Base-by-base conservation (phyloP, 495 filamentous ascomycete genomes). In the Parathielavia appendiculata region DNA sequence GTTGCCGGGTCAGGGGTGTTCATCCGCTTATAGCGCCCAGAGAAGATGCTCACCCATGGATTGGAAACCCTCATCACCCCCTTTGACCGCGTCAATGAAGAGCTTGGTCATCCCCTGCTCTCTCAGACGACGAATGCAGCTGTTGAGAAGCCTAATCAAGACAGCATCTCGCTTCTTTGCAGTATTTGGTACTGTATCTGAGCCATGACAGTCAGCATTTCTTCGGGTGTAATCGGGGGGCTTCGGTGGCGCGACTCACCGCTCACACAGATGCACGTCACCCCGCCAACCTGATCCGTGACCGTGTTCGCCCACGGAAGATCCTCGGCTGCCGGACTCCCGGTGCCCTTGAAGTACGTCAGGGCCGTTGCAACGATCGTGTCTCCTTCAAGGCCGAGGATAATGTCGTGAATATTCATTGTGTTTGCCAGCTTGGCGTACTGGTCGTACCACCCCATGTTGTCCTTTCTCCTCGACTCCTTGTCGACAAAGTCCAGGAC, bases 221-320 rank as follows among this genome's bases (percentile, higher is more conserved):
- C 19, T 38, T 14, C 1, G 13, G 3, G 20, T 39, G 4, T 5
- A 9, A 12, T 1, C 13, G 13, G 35, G 4, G 13, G 9, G 10
- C 13, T 39, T 9, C 13, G 17, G 5, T 12, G 20, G 20, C 2
- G 19, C 8, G 62, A 73, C 66, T 53, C 16, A 81, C 82, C 77
- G 63, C 69, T 68, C 60, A 85, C 79, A 65, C 82, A 83, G 40
- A 86, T 72, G 61, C 83, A 86, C 34, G 81, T 80, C 32, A 85
- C 75, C 19, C 83, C 83, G 17, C 83, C 83, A 51, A 83, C 74
- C 58, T 81, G 76, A 36, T 73, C 72, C 19, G 74, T 78, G 59
- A 84, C 79, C 55, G 70, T 74, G 52, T 71, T 68, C 17, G 80
- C 78, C 83, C 83, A 86, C 9, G 83, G 83, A 32, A 85, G 69